Percentiles rank a stretch among this genome's conserved stretches.
Conservation (phyloP, 2,329 filamentous ascomycete species). For the Cryphonectria parasitica region DNA sequence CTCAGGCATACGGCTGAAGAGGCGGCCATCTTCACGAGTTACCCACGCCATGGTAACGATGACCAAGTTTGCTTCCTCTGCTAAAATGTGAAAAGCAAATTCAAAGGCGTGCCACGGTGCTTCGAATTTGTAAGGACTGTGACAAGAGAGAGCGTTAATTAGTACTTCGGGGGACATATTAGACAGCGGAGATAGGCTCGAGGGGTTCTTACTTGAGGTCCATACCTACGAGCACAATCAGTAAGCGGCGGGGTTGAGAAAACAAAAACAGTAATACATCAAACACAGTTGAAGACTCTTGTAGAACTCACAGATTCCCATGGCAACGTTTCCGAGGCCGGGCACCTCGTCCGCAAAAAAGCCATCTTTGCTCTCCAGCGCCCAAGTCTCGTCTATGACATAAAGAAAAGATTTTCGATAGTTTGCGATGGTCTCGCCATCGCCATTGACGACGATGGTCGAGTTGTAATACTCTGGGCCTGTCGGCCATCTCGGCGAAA, state of each 20-base stretch:
- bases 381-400: slow-evolving; percentile 65
- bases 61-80: slow-evolving; percentile 61
- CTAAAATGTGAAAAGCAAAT: slow-evolving; percentile 60
- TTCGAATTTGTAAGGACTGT: slow-evolving; percentile 60
- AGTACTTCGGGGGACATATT: neutral
- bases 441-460: slow-evolving; percentile 55
- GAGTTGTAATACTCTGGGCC: slow-evolving; percentile 60
- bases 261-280: too few species aligned
- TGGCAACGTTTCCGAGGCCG: slow-evolving; percentile 54
- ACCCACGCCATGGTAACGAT: slow-evolving; percentile 78
- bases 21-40: slow-evolving; percentile 52
- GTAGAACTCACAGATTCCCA: slow-evolving; percentile 59
- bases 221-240: slow-evolving; percentile 47
- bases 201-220: slow-evolving; percentile 51
- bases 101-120: slow-evolving; percentile 53
- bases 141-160: neutral
- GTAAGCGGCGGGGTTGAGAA: slow-evolving; percentile 4
- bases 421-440: slow-evolving; percentile 63
- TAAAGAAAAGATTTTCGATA: slow-evolving; percentile 65
- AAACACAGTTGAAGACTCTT: too few species aligned
- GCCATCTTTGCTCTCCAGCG: slow-evolving; percentile 48
- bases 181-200: neutral
- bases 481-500: slow-evolving; percentile 52
- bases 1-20: slow-evolving; percentile 44
- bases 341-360: slow-evolving; percentile 38